phyloP scores from a whole-genome alignment of 1,284 basidiomycete genomes.

The Tilletia setariae region DNA sequence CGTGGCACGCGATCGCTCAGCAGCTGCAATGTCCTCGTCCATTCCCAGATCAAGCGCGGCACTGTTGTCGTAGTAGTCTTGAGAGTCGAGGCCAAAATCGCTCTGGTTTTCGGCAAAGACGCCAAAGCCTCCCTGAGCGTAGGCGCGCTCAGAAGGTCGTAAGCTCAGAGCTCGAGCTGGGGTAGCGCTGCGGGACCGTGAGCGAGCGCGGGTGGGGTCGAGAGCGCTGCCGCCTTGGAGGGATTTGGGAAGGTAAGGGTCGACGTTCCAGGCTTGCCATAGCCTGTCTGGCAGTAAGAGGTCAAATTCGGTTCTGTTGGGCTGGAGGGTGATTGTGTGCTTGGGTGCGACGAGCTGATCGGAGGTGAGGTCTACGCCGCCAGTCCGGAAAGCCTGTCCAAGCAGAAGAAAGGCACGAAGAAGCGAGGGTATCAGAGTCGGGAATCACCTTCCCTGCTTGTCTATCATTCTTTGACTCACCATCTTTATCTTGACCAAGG shows the following conservation, averaged over 20 bases:
- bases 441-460: no score
- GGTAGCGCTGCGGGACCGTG: slow-evolving; percentile 4
- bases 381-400: slow-evolving; percentile 79
- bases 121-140: slow-evolving; percentile 21
- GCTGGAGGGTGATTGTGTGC: slow-evolving; percentile 79
- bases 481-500: slow-evolving; percentile 90
- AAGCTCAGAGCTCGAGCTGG: neutral
- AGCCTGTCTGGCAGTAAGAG: slow-evolving; percentile 69
- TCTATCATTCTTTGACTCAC: slow-evolving; percentile 58
- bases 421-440: no score
- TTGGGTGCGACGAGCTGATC: slow-evolving; percentile 83
- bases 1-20: slow-evolving; percentile 3
- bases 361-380: slow-evolving; percentile 87
- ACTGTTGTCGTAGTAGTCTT: slow-evolving; percentile 18
- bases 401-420: neutral
- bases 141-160: slow-evolving; percentile 32
- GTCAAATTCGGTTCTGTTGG: slow-evolving; percentile 70
- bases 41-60: slow-evolving; percentile 56
- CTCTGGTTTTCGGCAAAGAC: slow-evolving; percentile 18
- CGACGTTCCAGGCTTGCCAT: slow-evolving; percentile 39
- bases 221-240: slow-evolving; percentile 18
- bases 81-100: slow-evolving; percentile 36
- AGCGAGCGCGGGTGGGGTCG: slow-evolving; percentile 10
- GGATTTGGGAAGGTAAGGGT: neutral
- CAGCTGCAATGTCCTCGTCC: slow-evolving; percentile 50